These are phyloP conservation scores for Metschnikowia proteae DNA, from an alignment of 805 yeast species.

Conservation along the genomic window DNA sequence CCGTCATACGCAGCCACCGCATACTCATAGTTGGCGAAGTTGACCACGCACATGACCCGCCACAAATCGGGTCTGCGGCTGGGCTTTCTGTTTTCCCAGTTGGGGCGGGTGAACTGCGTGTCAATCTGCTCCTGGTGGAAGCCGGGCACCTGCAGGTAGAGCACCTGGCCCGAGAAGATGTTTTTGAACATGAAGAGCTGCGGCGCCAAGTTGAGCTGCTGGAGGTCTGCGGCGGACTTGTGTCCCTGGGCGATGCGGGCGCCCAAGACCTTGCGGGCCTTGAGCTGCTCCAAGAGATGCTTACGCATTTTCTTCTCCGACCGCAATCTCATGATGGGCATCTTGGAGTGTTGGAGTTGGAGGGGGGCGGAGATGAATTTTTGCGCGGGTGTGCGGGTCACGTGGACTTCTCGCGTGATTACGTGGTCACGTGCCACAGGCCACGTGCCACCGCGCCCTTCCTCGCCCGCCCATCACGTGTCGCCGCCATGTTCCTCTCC, in stretches of 20 bases:
- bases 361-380: background rate
- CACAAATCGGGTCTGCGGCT: conserved; percentile 79
- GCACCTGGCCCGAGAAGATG: conserved; percentile 83
- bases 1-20: conserved; percentile 74
- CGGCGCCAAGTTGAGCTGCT: conserved; percentile 64
- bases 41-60: conserved; percentile 86
- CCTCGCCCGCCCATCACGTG: background rate
- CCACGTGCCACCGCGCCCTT: background rate
- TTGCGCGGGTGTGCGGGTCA: background rate
- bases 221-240: conserved; percentile 32
- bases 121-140: conserved; percentile 58
- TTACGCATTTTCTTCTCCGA: conserved; percentile 47
- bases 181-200: conserved; percentile 81
- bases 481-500: conserved; percentile 2
- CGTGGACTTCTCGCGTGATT: background rate
- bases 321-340: conserved; percentile 37
- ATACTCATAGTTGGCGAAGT: conserved; percentile 53
- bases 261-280: conserved; percentile 40
- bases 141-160: conserved; percentile 81
- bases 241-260: conserved; percentile 40
- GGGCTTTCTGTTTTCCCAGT: conserved; percentile 87
- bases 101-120: conserved; percentile 72
- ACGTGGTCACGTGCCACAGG: background rate
- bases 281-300: conserved; percentile 43
- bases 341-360: conserved; percentile 16